phyloP scores from a whole-genome alignment of 768 basidiomycete genomes.

The Lactarius pseudohatsudake region DNA sequence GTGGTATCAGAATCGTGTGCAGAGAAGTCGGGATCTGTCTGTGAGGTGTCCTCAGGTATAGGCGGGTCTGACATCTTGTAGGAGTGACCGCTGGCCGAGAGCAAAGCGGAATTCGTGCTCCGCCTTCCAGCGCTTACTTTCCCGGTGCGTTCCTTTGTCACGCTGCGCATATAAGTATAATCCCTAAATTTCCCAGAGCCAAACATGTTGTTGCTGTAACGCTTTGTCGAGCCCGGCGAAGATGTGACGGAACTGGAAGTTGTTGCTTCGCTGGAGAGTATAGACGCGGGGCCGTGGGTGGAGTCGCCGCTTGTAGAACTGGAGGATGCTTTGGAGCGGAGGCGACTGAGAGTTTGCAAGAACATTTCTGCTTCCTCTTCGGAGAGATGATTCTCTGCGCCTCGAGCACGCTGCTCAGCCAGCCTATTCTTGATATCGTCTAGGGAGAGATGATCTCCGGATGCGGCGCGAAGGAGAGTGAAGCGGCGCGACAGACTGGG shows the following conservation, averaged over 20 bases:
- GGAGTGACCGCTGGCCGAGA: slow-evolving; percentile 16
- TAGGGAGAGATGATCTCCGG: slow-evolving; percentile 64
- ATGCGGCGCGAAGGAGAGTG: slow-evolving; percentile 68
- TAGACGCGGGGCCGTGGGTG: slow-evolving; percentile 12
- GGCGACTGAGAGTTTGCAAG: slow-evolving; percentile 63
- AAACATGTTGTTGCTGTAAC: slow-evolving; percentile 86
- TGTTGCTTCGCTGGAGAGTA: slow-evolving; percentile 38
- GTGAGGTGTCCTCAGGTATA: slow-evolving; percentile 21
- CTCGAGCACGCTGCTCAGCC: slow-evolving; percentile 73
- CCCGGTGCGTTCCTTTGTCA: slow-evolving; percentile 39
- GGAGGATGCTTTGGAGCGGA: slow-evolving; percentile 41
- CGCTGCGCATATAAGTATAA: slow-evolving; percentile 64
- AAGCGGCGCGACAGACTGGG: slow-evolving; percentile 78
- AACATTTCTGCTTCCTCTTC: slow-evolving; percentile 88
- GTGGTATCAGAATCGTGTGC: slow-evolving; percentile 21
- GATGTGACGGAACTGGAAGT: slow-evolving; percentile 39
- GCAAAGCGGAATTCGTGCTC: slow-evolving; percentile 30
- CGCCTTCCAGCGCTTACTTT: slow-evolving; percentile 42
- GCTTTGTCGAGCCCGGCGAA: slow-evolving; percentile 50
- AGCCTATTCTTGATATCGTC: slow-evolving; percentile 65
- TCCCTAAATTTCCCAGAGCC: slow-evolving; percentile 79
- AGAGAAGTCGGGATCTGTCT: slow-evolving; percentile 16
- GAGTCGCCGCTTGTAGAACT: slow-evolving; percentile 31
- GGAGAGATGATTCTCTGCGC: slow-evolving; percentile 64
- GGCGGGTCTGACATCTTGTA: slow-evolving; percentile 19